Evolutionary conservation across 2,329 filamentous ascomycete species (phyloP), one percentile per base, ranked within the genome.

Genomic region (Fusarium drepaniforme): DNA sequence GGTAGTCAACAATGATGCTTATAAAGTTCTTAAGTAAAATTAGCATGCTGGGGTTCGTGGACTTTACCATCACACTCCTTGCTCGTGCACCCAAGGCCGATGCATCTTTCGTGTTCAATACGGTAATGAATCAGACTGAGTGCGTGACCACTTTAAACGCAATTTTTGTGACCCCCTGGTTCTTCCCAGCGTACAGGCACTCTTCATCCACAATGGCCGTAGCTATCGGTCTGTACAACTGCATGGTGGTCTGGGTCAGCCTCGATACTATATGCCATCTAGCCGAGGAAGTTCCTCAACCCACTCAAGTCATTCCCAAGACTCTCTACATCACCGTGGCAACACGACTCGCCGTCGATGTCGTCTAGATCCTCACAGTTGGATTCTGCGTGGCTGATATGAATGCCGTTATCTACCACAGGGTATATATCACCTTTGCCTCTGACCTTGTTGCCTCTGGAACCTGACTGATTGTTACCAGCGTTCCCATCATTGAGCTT

Each of bases 321-420:
- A 25, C 25, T 23, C n/a, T 63, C 28, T 37, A 35, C 11, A 63
- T 67, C 8, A 33, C 58, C 46, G 37, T 67, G 4, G 30, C 30
- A 16, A 57, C 57, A 3, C 59, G 63, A 35, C 15, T 37, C 13
- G 12, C 46, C 5, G 21, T 67, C 18, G 65, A 59, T 11, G 16
- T 63, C 9, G 25, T 67, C 5, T 67, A 28, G 35, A 67, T 67
- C 33, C 46, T 67, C 25, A 33, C 37, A 7, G 16, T 67, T 5
- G 59, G 59, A 5, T 67, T 63, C 37, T 67, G 49, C 21, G 58
- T 63, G 13, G 56, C 25, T 4, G 59, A 67, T 35, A 57, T 67
- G 6, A 40, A 56, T 28, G 25, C 11, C 1, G 44, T 63, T 18
- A 35, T 49, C 65, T 2, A 11, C 35, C n/a, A 67, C 65, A n/a